Base-by-base conservation (phyloP, 495 filamentous ascomycete genomes). In the Penicillium coprophilum region DNA sequence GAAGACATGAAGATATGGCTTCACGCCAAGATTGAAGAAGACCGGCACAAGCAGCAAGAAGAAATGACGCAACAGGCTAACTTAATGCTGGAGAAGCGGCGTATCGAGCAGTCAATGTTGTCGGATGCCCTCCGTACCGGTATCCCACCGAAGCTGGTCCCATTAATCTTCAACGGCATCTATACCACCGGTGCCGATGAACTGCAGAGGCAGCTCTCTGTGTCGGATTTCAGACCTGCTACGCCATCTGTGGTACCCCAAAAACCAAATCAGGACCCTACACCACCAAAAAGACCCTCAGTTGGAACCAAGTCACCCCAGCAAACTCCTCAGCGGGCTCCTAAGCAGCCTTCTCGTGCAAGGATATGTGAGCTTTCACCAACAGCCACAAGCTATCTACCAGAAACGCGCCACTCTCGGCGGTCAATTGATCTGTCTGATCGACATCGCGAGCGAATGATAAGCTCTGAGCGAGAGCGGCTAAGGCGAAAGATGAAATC, bases 1-100 rank as follows among this genome's bases (percentile, higher is more conserved):
- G 91, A 96, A 59, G 87, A 93, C 32, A 88, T 91, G 87, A 84
- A 85, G 55, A 84, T 80, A 57, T 97, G 90, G 91, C 78, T 96
- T 3, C 68, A 81, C 46, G 89, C 91, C 13, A 95, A 89, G 73
- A 79, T 84, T 3, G 93, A 97, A 71, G 93, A 96, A 60, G 90
- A 94, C 56, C 83, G 82, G 58, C 83, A 87, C 62, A 89, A 78
- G 66, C 89, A 93, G 69, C 92, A 97, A 69, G 90, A 94, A 70
- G 89, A 96, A 70, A 90, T 82, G 77, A 96, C 90, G 21, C 82
- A 85, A 51, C 92, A 96, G 66, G 92, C 93, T 68, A 76, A 78
- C 21, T 74, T 87, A 30, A 81, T 84, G 43, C 71, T 96, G 43
- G 93, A 97, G 68, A 89, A 90, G 69, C 84, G 93, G 46, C 87